phyloP scores from a whole-genome alignment of 1,284 basidiomycete species.

The Termitomyces sp. region DNA sequence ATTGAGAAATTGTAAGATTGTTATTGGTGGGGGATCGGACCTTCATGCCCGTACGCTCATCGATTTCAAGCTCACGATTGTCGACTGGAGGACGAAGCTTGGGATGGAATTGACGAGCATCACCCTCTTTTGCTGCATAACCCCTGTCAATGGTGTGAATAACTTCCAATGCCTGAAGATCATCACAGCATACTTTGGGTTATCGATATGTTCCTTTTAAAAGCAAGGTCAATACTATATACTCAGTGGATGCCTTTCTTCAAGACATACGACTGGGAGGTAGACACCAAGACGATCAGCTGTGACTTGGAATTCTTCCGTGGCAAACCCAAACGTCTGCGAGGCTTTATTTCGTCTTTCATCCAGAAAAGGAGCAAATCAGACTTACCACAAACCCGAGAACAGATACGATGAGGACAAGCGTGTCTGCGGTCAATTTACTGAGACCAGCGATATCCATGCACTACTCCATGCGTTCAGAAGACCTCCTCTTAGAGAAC shows the following conservation, averaged over 20 bases:
- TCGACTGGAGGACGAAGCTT: conserved; percentile 75
- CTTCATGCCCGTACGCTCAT: conserved; percentile 83
- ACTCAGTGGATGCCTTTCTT: background rate
- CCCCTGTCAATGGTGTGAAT: conserved; percentile 34
- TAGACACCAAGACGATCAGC: conserved; percentile 81
- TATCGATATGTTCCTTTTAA: conserved; percentile 70
- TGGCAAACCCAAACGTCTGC: conserved; percentile 66
- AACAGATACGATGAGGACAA: conserved; percentile 70
- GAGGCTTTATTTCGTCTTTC: background rate
- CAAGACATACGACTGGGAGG: conserved; percentile 52
- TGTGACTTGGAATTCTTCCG: conserved; percentile 78
- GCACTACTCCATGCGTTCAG: conserved; percentile 35
- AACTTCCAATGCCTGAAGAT: background rate
- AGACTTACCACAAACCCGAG: conserved; percentile 62
- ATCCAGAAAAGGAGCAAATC: background rate
- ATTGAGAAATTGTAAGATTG: background rate
- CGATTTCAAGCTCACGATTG: conserved; percentile 72
- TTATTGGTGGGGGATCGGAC: conserved; percentile 25
- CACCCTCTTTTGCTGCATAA: conserved; percentile 71
- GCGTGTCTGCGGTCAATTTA: conserved; percentile 59
- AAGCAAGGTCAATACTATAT: background rate
- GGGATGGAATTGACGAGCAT: conserved; percentile 60
- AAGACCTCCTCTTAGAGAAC: conserved; percentile 12
- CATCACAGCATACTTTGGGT: conserved; percentile 46
- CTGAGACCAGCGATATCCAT: conserved; percentile 74